A percentile compares a stretch with the other conserved stretches of the same genome.
Evolutionary conservation across 306 rosid genomes (phyloP).

Genomic region (Trifolium dubium): DNA sequence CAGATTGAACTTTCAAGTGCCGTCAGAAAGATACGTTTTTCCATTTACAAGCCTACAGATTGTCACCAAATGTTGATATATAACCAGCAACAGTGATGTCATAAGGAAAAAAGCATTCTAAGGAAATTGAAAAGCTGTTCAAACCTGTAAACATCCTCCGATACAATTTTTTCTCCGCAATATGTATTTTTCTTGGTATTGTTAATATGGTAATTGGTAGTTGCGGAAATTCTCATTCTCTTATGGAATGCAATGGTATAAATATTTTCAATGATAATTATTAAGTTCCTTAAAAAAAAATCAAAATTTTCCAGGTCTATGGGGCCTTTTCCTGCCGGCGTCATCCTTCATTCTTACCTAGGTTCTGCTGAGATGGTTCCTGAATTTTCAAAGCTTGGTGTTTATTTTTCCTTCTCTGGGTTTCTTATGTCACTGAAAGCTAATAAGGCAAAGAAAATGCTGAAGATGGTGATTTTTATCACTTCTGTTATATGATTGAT

Average conservation of each 20-base stretch:
- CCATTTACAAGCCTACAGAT: neutral
- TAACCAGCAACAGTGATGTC: neutral
- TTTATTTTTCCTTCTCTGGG: conserved; percentile 88
- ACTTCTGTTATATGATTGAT: conserved; percentile 13
- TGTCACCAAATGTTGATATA: neutral
- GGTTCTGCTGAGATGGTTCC: conserved; percentile 97
- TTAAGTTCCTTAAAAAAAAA: conserved; percentile 26
- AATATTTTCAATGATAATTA: conserved; percentile 26
- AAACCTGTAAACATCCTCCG: conserved; percentile 1
- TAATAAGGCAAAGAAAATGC: conserved; percentile 82
- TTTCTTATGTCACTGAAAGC: conserved; percentile 76
- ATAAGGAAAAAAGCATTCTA: conserved; percentile 3
- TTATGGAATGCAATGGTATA: conserved; percentile 1
- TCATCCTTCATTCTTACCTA: conserved; percentile 86
- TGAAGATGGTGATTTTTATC: conserved; percentile 60
- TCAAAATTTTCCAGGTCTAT: conserved; percentile 55
- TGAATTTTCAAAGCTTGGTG: conserved; percentile 81
- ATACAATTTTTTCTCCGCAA: neutral
- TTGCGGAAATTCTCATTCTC: conserved; percentile 19
- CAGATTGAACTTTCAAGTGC: neutral
- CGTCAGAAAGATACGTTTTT: neutral
- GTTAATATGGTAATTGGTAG: neutral
- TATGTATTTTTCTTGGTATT: neutral
- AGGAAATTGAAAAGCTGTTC: conserved; percentile 1
- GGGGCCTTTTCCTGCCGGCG: conserved; percentile 94